phyloP scores from a whole-genome alignment of 1,284 basidiomycete genomes.

The Trametes pubescens region DNA sequence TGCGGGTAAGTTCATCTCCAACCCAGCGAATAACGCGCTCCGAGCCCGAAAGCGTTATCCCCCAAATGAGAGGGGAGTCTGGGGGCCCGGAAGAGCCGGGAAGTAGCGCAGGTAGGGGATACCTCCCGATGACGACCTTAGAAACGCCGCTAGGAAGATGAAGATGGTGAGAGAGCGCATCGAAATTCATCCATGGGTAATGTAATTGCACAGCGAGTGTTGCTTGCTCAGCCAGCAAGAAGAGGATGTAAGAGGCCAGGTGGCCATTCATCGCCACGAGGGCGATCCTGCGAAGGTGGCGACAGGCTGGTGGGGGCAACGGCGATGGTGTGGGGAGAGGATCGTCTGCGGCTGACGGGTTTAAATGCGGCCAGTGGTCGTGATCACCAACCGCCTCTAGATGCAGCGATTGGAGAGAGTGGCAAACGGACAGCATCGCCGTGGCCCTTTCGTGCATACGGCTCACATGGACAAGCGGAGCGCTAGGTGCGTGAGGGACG shows the following conservation, averaged over 20 bases:
- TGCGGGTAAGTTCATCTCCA: no score
- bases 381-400: background rate
- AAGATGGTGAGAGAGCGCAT: background rate
- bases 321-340: background rate
- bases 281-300: background rate
- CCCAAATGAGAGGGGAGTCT: background rate
- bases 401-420: background rate
- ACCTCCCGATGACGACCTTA: background rate
- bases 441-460: background rate
- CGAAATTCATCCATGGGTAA: background rate
- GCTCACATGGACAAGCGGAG: background rate
- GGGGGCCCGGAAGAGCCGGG: background rate
- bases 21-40: background rate
- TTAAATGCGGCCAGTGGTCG: background rate
- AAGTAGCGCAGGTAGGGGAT: background rate
- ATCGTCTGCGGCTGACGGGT: background rate
- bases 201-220: background rate
- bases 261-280: background rate
- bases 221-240: background rate
- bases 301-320: background rate
- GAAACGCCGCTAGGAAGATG: background rate
- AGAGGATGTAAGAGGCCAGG: background rate
- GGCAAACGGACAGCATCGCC: background rate
- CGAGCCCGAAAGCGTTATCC: background rate
- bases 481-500: slow-evolving; percentile 1